phyloP scores from a whole-genome alignment of 2,329 filamentous ascomycete species.

The Akanthomyces muscarius region DNA sequence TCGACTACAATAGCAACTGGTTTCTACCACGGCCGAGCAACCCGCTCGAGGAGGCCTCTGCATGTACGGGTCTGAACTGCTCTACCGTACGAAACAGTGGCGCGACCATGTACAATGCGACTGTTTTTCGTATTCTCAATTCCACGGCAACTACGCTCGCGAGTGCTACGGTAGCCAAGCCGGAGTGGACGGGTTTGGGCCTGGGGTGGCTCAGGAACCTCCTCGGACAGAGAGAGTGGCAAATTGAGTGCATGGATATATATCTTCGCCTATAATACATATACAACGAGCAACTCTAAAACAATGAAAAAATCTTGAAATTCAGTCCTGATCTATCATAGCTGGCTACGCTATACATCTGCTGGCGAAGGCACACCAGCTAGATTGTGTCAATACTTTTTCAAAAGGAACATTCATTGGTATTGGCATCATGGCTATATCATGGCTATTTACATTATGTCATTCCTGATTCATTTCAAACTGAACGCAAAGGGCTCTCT shows the following conservation, averaged over 20 bases:
- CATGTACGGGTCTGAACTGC: slow-evolving; percentile 26
- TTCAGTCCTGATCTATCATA: background rate
- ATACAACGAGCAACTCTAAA: background rate
- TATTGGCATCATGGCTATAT: slow-evolving; percentile 10
- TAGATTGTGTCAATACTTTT: background rate
- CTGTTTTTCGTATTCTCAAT: slow-evolving; percentile 56
- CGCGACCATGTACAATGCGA: slow-evolving; percentile 42
- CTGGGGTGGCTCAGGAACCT: slow-evolving; percentile 83
- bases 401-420: background rate
- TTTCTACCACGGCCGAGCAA: slow-evolving; percentile 67
- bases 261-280: slow-evolving; percentile 65
- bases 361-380: background rate
- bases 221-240: slow-evolving; percentile 80
- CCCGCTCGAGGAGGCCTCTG: slow-evolving; percentile 23
- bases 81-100: background rate
- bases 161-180: slow-evolving; percentile 61
- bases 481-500: slow-evolving; percentile 3
- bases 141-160: slow-evolving; percentile 66
- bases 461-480: slow-evolving; percentile 14
- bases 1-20: slow-evolving; percentile 90
- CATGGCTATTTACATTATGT: slow-evolving; percentile 17
- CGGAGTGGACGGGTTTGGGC: slow-evolving; percentile 72
- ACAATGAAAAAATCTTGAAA: background rate
- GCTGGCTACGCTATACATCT: background rate
- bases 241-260: slow-evolving; percentile 86